phyloP scores from a whole-genome alignment of 2,329 filamentous ascomycete genomes.

The Cercospora sp. region DNA sequence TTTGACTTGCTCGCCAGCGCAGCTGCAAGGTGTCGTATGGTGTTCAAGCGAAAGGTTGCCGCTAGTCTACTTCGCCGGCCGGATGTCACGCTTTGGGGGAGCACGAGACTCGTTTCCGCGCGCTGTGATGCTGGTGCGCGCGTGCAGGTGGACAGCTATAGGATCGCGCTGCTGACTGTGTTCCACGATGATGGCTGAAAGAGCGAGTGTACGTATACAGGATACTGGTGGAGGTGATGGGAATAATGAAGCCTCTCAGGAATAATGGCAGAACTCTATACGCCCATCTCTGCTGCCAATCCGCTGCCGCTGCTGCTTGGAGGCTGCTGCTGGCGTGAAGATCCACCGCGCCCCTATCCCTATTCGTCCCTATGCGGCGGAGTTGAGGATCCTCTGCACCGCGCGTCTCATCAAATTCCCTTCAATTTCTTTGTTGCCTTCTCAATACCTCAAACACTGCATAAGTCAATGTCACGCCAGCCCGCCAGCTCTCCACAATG shows the following conservation, averaged over 20 bases:
- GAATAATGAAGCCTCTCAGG: not conserved
- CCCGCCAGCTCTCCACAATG: not conserved
- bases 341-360: conserved; percentile 1
- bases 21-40: conserved; percentile 10
- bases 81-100: not conserved
- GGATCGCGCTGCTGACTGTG: not conserved
- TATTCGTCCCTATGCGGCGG: not conserved
- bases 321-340: conserved; percentile 1
- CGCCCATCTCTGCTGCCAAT: not conserved
- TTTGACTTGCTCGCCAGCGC: not conserved
- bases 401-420: conserved; percentile 1
- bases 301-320: not conserved
- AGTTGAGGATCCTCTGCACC: not conserved
- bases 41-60: not conserved
- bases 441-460: not conserved
- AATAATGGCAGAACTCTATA: conserved; percentile 3
- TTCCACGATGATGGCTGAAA: not conserved
- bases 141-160: not conserved
- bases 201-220: not conserved
- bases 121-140: not conserved
- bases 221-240: not conserved
- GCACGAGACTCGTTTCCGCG: conserved; percentile 4
- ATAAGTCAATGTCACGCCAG: not conserved
- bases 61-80: not conserved
- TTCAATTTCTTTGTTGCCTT: not conserved